Evolutionary conservation across 1,139 yeast species (phyloP).

Genomic region (Geotrichum phurueaensis): DNA sequence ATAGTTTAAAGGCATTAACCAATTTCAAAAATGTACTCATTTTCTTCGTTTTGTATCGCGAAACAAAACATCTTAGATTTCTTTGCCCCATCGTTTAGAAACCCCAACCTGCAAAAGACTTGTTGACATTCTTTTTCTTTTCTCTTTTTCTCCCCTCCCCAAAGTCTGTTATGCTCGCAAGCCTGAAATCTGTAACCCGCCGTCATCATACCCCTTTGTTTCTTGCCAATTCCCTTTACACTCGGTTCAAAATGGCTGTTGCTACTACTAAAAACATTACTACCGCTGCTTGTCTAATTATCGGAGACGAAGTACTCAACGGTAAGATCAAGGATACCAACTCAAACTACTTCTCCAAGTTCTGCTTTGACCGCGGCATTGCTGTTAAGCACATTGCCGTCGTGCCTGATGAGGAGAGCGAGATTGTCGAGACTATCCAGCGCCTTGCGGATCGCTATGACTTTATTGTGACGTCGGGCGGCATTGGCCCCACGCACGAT

Average conservation of each 20-base stretch:
- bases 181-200: neutral
- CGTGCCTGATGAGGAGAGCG: slow-evolving; percentile 68
- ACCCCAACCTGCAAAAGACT: too few species aligned
- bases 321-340: slow-evolving; percentile 83
- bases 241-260: neutral
- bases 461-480: slow-evolving; percentile 73
- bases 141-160: neutral
- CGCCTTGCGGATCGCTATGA: slow-evolving; percentile 51
- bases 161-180: neutral
- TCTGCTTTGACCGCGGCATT: slow-evolving; percentile 60
- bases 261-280: slow-evolving; percentile 15
- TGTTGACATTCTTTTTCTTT: neutral
- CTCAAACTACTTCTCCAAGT: slow-evolving; percentile 62
- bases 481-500: slow-evolving; percentile 84
- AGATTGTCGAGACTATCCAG: slow-evolving; percentile 51
- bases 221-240: neutral
- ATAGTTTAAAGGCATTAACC: too few species aligned
- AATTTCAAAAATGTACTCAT: too few species aligned
- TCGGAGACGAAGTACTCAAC: slow-evolving; percentile 83
- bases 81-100: neutral
- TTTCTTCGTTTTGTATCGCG: neutral
- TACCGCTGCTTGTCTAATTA: slow-evolving; percentile 48
- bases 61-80: neutral
- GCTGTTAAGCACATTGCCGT: slow-evolving; percentile 62
- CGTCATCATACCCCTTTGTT: neutral